phyloP scores from a whole-genome alignment of 164 flowering plant species.

The Piper longum region DNA sequence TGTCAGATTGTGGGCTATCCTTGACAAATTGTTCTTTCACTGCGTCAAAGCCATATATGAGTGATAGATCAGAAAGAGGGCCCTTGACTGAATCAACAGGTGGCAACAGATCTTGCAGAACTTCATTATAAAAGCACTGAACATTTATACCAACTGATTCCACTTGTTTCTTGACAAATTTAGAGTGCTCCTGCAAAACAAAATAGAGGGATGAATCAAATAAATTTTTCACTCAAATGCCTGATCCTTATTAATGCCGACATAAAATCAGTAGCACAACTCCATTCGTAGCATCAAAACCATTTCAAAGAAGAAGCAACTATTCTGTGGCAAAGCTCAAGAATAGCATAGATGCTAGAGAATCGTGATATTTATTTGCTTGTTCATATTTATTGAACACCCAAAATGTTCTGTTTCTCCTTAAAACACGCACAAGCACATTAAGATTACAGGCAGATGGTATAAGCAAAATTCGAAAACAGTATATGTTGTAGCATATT shows the following conservation, averaged over 20 bases:
- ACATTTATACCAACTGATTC: conserved; percentile 58
- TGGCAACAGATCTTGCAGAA: conserved; percentile 47
- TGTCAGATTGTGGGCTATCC: not conserved
- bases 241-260: not conserved
- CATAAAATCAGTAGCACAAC: not conserved
- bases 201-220: not conserved
- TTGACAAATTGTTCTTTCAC: not conserved
- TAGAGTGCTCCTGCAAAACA: conserved; percentile 46
- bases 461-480: too few relatives aligned
- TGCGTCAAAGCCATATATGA: not conserved
- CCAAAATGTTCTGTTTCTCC: too few relatives aligned
- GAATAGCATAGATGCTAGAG: too few relatives aligned
- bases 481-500: too few relatives aligned
- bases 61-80: conserved; percentile 4
- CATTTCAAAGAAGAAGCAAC: not conserved
- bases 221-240: not conserved
- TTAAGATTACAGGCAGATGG: too few relatives aligned
- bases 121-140: conserved; percentile 52
- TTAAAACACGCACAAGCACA: too few relatives aligned
- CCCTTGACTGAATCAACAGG: conserved; percentile 4
- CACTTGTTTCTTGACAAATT: conserved; percentile 59
- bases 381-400: too few relatives aligned
- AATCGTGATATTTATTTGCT: too few relatives aligned
- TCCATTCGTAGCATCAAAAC: not conserved
- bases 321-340: too few relatives aligned